Base-by-base conservation (phyloP, 441 rosid genomes). In the Macaranga tanarius region DNA sequence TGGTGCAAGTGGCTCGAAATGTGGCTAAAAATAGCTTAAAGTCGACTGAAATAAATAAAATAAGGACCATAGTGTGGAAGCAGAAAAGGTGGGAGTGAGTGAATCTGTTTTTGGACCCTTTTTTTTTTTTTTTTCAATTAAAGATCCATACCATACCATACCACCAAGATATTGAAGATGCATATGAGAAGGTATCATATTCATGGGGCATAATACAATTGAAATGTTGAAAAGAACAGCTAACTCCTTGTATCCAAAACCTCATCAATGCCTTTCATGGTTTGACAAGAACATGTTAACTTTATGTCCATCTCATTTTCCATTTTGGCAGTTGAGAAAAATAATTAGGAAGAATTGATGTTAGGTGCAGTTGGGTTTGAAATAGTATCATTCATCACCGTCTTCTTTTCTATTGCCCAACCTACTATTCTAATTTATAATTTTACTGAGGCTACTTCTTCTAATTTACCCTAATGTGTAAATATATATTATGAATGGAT, bases 341-440 rank as follows among this genome's bases (percentile, higher is more conserved):
- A 51, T 76, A 19, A 78, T 70, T 74, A 42, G 16, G 20, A 10
- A 47, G 17, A 51, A 45, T 22, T 55, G 71, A 28, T 17, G 77
- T 70, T 76, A 63, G 82, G 82, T 75, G 65, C 2, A 28, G 71
- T 79, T 67, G 76, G 76, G 74, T 67, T 74, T 75, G 73, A 68
- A 67, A 16, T 31, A 16, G 40, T 50, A 28, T 5, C 34, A 17
- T 28, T 34, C 38, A 34, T 34, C 38, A 3, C 6, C 38, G 6
- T 34, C 38, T 34, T 34, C 38, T 34, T 34, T 34, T 34, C 20
- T 20, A 58, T 45, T 23, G 4, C 13, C 17, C 15, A 1, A 15
- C 28, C 68, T n/a, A 20, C 47, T 13, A 2, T 45, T 64, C 16
- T 7, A 19, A 34, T 34, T 34, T 34, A 5, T 34, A 34, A 34